Base-by-base conservation (phyloP, 2,329 filamentous ascomycete genomes). In the Tetracladium maxilliforme region DNA sequence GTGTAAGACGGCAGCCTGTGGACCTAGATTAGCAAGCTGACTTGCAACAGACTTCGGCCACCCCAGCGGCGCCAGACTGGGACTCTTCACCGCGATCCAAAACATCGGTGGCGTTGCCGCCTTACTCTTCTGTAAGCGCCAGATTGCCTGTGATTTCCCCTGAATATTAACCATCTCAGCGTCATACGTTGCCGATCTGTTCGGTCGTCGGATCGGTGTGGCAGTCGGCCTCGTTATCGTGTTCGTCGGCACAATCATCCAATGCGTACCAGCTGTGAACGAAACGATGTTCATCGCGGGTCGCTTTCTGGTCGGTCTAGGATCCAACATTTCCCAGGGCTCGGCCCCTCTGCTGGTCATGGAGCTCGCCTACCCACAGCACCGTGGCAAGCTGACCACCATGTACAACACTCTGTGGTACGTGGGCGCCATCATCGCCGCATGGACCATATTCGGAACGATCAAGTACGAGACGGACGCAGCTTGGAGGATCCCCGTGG, bases 361-460 rank as follows among this genome's bases (percentile, higher is more conserved):
- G 5, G 58, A 64, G 38, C 37, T 64, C 24, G 51, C 49, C 6
- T 56, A 62, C 33, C 58, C 58, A 25, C 54, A 58, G 30, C 56
- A 63, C 34, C 52, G 58, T 32, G 56, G 52, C 13, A 49, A 49
- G 22, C 54, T 58, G 35, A 61, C 56, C 10, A 55, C 54, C 7
- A 54, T 58, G 30, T 58, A 56, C 41, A 57, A 57, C 37, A 51
- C 45, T 14, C 52, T 48, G 6, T 55, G 49, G 48, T 48, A 51
- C 31, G 23, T 48, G 24, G 35, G 35, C 4, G 13, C 32, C 11
- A 34, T 39, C 12, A 31, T 37, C 11, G 34, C 36, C 8, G 34
- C 36, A 2, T 39, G 36, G 36, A 22, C 23, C 4, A 24, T 22
- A 1, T 39, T 27, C 17, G 36, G 36, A 5, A 37, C 38, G 17